These are phyloP conservation scores for Raffaelea deltoideospora DNA, from an alignment of 2,329 filamentous ascomycete species.

Conservation along the genomic window DNA sequence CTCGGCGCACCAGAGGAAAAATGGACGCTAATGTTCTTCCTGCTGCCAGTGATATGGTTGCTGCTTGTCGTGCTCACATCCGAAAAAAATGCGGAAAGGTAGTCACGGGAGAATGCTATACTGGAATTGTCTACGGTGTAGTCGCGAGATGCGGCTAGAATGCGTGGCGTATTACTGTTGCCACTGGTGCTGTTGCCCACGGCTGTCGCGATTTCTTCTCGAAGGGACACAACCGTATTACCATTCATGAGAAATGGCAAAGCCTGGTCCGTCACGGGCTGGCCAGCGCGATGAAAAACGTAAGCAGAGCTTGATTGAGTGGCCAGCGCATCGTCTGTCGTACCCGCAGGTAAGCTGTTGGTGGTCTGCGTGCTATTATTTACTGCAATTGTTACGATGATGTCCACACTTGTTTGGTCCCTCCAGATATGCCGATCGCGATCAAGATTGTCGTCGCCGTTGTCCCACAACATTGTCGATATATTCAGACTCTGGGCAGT, in stretches of 20 bases:
- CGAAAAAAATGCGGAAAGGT: slow-evolving; percentile 28
- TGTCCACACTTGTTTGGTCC: slow-evolving; percentile 30
- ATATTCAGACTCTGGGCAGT: slow-evolving; percentile 33
- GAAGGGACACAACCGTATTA: slow-evolving; percentile 29
- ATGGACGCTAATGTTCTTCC: slow-evolving; percentile 32
- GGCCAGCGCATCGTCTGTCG: slow-evolving; percentile 27
- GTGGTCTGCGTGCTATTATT: too few relatives aligned
- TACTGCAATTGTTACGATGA: slow-evolving; percentile 31
- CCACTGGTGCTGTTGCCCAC: background rate
- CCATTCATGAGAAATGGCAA: slow-evolving; percentile 38
- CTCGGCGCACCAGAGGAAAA: slow-evolving; percentile 36
- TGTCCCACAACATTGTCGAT: slow-evolving; percentile 42
- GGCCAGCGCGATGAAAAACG: slow-evolving; percentile 36
- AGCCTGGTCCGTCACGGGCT: slow-evolving; percentile 22
- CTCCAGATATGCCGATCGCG: slow-evolving; percentile 31
- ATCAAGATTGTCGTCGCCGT: slow-evolving; percentile 39
- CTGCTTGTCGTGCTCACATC: slow-evolving; percentile 19
- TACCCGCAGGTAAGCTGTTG: slow-evolving; percentile 36
- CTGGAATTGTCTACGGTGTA: slow-evolving; percentile 29
- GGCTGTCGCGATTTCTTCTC: background rate
- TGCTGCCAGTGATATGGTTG: slow-evolving; percentile 25
- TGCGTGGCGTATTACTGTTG: background rate
- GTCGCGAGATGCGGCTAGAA: slow-evolving; percentile 17
- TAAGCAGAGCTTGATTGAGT: slow-evolving; percentile 35
- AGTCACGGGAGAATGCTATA: slow-evolving; percentile 31